Evolutionary conservation across 257 asterid genomes (phyloP), one percentile per base, ranked within the genome.

Genomic region (Lavandula angustifolia): DNA sequence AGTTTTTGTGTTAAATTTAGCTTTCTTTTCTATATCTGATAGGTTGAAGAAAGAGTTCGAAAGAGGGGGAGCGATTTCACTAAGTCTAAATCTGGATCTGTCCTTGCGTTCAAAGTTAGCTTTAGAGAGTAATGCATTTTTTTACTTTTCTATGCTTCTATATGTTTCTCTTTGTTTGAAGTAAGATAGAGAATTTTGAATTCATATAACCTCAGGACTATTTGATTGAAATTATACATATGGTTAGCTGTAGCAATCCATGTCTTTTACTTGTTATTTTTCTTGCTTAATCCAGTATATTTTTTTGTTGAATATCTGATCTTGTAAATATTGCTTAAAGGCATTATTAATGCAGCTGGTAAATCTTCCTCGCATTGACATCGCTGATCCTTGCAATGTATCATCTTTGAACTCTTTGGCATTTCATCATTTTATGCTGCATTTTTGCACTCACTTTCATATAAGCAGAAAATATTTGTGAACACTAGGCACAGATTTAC

Each of bases 81-180:
- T 50, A 89, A 89, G 81, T 87, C 98, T 74, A 92, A 92, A 80
- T 75, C 97, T 0, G 97, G 97, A 76, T 89, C 98, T 29, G 85
- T 92, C 66, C 80, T 92, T 72, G 94, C 98, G 42, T 92, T 92
- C 82, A 92, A 92, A 92, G 98, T 92, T 81, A 92, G 94, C 98
- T 92, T 92, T 74, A 84, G 97, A 85, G 95, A 92, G 98, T 92
- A 89, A 89, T 72, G 71, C 32, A 33, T 60, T 64, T 68, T 2
- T 69, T 38, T 72, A 49, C 70, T 64, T 67, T 65, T 60, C 51
- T 49, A 47, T 47, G 61, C 38, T 62, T 11, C 66, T 62, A 9
- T 49, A 7, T 70, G 56, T 71, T 51, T 67, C 54, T 57, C 64
- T 60, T 54, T 54, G 3, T 56, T 27, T 44, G 16, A 32, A 44